A percentile compares a stretch with the other conserved stretches of the same genome.
Conservation (phyloP, 1,139 yeast genomes). For the Blastobotrys proliferans region DNA sequence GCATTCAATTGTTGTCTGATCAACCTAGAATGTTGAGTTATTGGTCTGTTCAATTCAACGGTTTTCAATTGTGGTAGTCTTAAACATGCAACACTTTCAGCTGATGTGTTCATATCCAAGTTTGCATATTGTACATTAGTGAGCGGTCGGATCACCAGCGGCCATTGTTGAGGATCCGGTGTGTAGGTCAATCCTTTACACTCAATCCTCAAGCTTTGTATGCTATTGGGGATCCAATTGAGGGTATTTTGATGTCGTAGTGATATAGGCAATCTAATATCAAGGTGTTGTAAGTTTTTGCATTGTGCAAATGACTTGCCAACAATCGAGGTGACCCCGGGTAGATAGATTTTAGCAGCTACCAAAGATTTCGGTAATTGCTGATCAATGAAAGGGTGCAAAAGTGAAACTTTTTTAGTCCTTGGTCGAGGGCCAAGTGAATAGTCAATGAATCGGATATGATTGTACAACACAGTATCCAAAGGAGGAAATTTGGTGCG, state of each 20-base stretch:
- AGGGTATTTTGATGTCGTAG: not conserved
- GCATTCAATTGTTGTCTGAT: no score
- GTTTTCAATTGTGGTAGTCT: not conserved
- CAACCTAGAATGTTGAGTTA: not conserved
- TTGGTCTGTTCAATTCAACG: no score
- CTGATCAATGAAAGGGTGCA: not conserved
- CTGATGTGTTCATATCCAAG: not conserved
- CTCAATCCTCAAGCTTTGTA: not conserved
- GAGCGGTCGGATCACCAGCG: not conserved
- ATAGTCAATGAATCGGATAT: not conserved
- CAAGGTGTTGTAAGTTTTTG: not conserved
- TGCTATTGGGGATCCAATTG: slow-evolving; percentile 6
- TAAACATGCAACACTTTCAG: slow-evolving; percentile 1
- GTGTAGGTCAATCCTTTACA: not conserved
- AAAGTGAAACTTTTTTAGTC: not conserved
- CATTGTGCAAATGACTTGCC: not conserved
- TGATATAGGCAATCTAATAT: not conserved
- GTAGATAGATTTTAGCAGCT: not conserved
- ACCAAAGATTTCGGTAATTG: not conserved
- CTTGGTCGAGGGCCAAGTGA: not conserved
- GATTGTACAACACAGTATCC: not conserved
- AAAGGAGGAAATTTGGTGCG: not conserved
- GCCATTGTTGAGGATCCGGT: not conserved
- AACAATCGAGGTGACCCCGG: not conserved
- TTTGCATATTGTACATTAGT: not conserved